Base-by-base conservation (phyloP, 129 eudicot species). In the Flaveria linearis region DNA sequence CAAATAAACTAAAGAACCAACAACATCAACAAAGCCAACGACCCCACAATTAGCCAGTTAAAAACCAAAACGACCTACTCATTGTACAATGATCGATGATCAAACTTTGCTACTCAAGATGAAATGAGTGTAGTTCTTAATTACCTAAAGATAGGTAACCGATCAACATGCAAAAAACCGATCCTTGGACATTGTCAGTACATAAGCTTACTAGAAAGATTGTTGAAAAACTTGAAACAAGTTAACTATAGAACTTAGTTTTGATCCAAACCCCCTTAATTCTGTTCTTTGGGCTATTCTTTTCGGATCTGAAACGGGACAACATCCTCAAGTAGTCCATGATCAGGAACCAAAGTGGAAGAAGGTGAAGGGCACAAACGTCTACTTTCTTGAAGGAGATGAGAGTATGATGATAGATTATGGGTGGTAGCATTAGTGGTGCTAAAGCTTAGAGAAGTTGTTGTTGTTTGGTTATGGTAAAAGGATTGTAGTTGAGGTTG, bases 311-410 rank as follows among this genome's bases (percentile, higher is more conserved):
- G 80, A 10, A 86, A 82, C 2, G 88, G 88, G 68, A 93, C 73
- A 60, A 93, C 87, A 72, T 93, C 98, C 75, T 93, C 89, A 50
- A 93, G 97, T 75, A 93, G 92, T 14, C 98, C 98, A 75, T 90
- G 84, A 80, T 93, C 98, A 46, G 86, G 79, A 22, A 71, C 71
- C 78, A 86, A 68, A 52, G 83, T 70, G 15, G 82, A 56, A 73
- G 87, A 25, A 36, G 87, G 69, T 7, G 84, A 53, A 68, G 87
- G 83, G 83, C 73, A 77, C 65, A 79, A 74, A 8, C 77, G 78
- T 71, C 82, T n/a, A n/a, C n/a, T 80, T 56, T 82, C 89, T 81
- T 75, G 82, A 64, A 65, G 64, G 17, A 81, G 56, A 41, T 74
- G 74, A 1, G 86, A 67, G 81, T 46, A 56, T 50, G 84, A 46